A percentile compares a stretch with the other conserved stretches of the same genome.
phyloP scores from a whole-genome alignment of 306 rosid genomes.

The Hippophae tibetana region DNA sequence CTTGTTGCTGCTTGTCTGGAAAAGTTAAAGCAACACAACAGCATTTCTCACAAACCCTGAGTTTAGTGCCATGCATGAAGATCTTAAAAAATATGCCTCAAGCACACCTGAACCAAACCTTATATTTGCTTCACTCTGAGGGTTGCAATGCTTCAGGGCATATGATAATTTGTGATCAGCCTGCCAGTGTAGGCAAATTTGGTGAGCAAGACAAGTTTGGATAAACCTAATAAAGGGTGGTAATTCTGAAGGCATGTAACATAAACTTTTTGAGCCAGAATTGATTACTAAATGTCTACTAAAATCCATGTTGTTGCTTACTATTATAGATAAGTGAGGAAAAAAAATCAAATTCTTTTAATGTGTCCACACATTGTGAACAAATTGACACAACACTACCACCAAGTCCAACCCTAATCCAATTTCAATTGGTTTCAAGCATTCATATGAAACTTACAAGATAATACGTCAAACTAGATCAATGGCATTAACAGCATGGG shows the following conservation, averaged over 20 bases:
- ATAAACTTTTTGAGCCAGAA: background rate
- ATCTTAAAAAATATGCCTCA: slow-evolving; percentile 26
- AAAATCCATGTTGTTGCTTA: too few relatives aligned
- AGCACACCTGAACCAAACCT: slow-evolving; percentile 70
- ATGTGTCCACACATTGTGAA: too few relatives aligned
- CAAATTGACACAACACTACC: too few relatives aligned
- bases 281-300: too few relatives aligned
- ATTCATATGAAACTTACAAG: too few relatives aligned
- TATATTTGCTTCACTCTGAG: slow-evolving; percentile 71
- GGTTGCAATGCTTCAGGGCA: slow-evolving; percentile 84
- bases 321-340: too few relatives aligned
- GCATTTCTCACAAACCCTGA: slow-evolving; percentile 1
- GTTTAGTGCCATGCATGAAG: slow-evolving; percentile 11
- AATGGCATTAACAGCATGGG: background rate
- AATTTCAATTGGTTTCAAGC: too few relatives aligned
- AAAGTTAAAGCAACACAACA: too few relatives aligned
- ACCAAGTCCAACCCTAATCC: too few relatives aligned
- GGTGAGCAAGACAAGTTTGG: slow-evolving; percentile 9
- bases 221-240: slow-evolving; percentile 3
- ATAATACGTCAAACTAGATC: too few relatives aligned
- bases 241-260: background rate
- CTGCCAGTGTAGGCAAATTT: slow-evolving; percentile 39
- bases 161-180: slow-evolving; percentile 86
- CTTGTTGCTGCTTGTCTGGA: too few relatives aligned
- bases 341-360: too few relatives aligned